phyloP scores from a whole-genome alignment of 148 eudicot genomes.

The Rhododendron griersonianum region DNA sequence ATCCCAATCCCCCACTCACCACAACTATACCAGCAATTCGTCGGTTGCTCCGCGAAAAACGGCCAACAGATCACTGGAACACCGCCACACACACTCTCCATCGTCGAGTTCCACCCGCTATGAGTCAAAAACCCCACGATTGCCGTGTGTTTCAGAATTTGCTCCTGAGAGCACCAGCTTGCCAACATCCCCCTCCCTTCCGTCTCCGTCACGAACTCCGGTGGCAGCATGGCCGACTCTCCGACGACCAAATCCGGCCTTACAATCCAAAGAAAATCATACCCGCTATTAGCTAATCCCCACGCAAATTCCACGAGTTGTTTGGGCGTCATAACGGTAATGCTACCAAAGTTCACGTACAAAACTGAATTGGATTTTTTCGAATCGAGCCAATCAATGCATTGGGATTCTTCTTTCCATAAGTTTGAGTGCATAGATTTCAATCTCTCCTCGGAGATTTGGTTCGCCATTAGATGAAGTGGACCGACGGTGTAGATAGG shows the following conservation, averaged over 20 bases:
- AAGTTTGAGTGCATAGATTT: constrained; percentile 39
- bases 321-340: constrained; percentile 21
- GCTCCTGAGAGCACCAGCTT: constrained; percentile 50
- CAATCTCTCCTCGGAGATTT: constrained; percentile 11
- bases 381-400: constrained; percentile 51
- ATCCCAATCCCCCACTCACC: not conserved
- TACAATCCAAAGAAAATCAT: constrained; percentile 42
- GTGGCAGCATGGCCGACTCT: constrained; percentile 27
- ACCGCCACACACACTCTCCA: constrained; percentile 23
- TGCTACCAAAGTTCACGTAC: constrained; percentile 3
- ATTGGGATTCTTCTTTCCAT: constrained; percentile 45
- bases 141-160: constrained; percentile 34
- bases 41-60: constrained; percentile 8
- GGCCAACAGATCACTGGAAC: constrained; percentile 39
- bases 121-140: constrained; percentile 42
- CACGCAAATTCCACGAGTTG: constrained; percentile 16
- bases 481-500: not conserved
- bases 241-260: constrained; percentile 46
- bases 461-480: not conserved
- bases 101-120: constrained; percentile 34
- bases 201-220: constrained; percentile 35
- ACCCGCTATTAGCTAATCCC: constrained; percentile 43
- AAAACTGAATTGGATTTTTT: not conserved
- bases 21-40: constrained; percentile 20
- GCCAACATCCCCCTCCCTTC: constrained; percentile 36